These are phyloP conservation scores for Cercospora beticola DNA, from an alignment of 2,329 filamentous ascomycete genomes.

Conservation along the genomic window DNA sequence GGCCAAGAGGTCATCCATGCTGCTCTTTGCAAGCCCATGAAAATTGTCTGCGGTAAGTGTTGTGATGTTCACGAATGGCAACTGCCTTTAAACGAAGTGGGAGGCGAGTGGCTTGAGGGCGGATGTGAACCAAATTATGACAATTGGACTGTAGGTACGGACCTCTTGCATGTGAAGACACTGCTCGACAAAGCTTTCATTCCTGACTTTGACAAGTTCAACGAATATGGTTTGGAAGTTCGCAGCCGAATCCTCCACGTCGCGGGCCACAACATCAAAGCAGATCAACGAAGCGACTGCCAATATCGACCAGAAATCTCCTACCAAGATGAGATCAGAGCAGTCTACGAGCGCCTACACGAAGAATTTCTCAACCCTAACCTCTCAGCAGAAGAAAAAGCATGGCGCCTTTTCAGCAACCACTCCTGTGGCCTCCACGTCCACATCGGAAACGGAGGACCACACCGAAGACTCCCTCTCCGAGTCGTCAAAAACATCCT, in stretches of 20 bases:
- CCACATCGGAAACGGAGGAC: conserved; percentile 34
- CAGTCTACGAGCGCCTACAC: conserved; percentile 19
- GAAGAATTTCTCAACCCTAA: conserved; percentile 14
- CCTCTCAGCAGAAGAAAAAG: neutral
- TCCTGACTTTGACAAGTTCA: neutral
- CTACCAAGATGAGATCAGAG: conserved; percentile 20
- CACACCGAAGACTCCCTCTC: conserved; percentile 25
- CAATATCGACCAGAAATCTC: conserved; percentile 14
- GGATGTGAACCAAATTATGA: neutral
- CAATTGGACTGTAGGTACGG: neutral
- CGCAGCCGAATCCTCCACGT: conserved; percentile 17
- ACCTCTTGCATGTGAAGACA: neutral
- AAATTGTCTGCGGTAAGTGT: conserved; percentile 2
- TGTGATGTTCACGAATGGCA: neutral
- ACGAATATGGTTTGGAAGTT: conserved; percentile 16
- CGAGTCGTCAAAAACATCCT: conserved; percentile 35
- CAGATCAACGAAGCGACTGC: neutral
- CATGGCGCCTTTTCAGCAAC: conserved; percentile 30
- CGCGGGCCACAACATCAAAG: neutral
- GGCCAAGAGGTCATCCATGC: conserved; percentile 3
- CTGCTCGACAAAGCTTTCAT: neutral
- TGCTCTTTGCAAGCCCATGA: conserved; percentile 8
- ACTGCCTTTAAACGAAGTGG: conserved; percentile 1
- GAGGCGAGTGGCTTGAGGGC: neutral
- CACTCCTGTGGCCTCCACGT: conserved; percentile 33